phyloP scores from a whole-genome alignment of 306 rosid species.

The Sicyos edulis region DNA sequence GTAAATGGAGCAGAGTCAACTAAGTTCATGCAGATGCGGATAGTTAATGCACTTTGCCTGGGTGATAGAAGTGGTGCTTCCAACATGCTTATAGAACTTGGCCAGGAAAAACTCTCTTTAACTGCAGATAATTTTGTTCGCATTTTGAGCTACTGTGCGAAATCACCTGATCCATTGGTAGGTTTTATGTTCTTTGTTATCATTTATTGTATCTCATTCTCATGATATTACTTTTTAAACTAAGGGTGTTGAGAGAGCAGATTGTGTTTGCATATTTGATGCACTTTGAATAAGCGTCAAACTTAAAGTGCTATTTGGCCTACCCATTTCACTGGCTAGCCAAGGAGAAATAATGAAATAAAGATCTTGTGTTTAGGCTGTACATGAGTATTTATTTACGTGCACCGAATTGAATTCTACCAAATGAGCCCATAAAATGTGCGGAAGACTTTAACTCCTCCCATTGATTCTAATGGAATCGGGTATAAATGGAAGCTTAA shows the following conservation, averaged over 20 bases:
- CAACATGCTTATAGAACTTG: conserved; percentile 48
- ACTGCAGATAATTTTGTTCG: conserved; percentile 48
- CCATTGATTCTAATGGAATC: neutral
- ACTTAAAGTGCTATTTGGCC: neutral
- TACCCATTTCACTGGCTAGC: neutral
- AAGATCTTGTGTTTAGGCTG: neutral
- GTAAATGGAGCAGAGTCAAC: conserved; percentile 31
- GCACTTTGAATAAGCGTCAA: neutral
- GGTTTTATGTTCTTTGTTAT: conserved; percentile 9
- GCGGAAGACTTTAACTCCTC: neutral
- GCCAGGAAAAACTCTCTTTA: conserved; percentile 37
- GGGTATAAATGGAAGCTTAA: neutral
- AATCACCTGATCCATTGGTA: conserved; percentile 80
- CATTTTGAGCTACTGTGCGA: conserved; percentile 58
- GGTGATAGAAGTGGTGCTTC: conserved; percentile 62
- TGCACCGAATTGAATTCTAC: neutral
- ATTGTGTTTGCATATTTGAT: neutral
- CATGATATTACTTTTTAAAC: neutral
- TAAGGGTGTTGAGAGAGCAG: neutral
- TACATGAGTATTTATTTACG: neutral
- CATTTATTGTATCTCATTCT: neutral
- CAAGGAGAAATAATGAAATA: neutral
- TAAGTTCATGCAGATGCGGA: conserved; percentile 39
- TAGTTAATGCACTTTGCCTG: conserved; percentile 50
- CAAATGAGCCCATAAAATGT: neutral